Base-by-base conservation (phyloP, 2,329 filamentous ascomycete species). In the Hypoxylon sp. region DNA sequence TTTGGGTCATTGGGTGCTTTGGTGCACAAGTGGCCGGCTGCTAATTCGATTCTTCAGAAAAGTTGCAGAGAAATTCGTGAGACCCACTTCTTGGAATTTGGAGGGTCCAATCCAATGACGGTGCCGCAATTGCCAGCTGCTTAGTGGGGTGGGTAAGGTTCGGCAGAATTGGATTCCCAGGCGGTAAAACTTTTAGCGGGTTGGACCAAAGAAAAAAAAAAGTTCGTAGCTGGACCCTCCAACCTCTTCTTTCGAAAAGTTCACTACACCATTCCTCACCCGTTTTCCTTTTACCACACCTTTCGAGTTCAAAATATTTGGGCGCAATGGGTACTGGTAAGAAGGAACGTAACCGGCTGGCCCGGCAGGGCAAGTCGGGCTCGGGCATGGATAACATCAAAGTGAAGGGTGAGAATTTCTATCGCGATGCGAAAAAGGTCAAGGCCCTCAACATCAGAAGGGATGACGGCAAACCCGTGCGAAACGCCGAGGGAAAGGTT, bases 371-470 rank as follows among this genome's bases (percentile, higher is more conserved):
- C 74, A 95, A 94, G 83, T 88, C 87, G 53, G 88, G 88, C 73
- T 91, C 96, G 89, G 93, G 93, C 79, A 93, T 97, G 89, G 90
- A 83, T 76, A 98, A 98, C 83, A 93, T 98, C 77, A 93, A 91
- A 76, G 86, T 90, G 75, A 99, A 99, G 84, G 96, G 96, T 82
- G 95, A 98, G 86, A 98, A 98, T 85, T 99, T 98, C 84, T 98
- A 98, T 85, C 90, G 93, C 72, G 80, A 83, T 85, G 93, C 92
- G 75, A 98, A 98, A 84, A 94, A 93, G 82, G 87, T 97, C 74
- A 97, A 95, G 84, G 87, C 87, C 69, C 82, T 98, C 79, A 97
- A 95, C 79, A 95, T 97, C 85, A 91, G 92, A 80, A 98, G 96
- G 80, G 93, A 94, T 77, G 93, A 94, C 76, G 93, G 93, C 72